Base-by-base conservation (phyloP, 1,284 basidiomycete genomes). In the Exobasidium cylindrosporum region DNA sequence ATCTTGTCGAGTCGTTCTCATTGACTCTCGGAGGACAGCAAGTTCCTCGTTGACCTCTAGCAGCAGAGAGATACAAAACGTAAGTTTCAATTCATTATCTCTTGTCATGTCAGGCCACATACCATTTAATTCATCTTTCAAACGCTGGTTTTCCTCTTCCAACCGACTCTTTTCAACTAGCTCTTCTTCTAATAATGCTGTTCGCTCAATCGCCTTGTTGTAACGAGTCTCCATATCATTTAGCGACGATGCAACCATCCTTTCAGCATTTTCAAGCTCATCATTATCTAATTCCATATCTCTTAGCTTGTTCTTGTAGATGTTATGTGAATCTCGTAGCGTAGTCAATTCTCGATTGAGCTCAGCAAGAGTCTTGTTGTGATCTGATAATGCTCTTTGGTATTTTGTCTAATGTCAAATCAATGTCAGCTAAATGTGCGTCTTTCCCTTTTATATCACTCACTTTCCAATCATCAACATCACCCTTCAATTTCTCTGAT, bases 131-230 rank as follows among this genome's bases (percentile, higher is more conserved):
- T 97, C 93, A 77, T 98, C 96, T 81, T 88, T 93, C 61, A 96
- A 81, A 47, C 96, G 85, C 81, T 98, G 96, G 57, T 85, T 87
- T 76, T 96, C 91, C 80, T 96, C 94, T 77, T 97, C 93, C 40
- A 97, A 79, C 65, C 85, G 87, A 2, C 91, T 89, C 81, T 94
- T 95, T 80, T 89, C 89, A 47, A 97, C 83, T n/a, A 98, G 83
- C 78, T 99, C 96, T 72, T 97, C 92, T 80, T 99, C 96, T 32
- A 98, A 84, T 49, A 98, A 82, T 54, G 96, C 97, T 81, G 97
- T 97, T 82, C 97, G 91, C 81, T 99, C 96, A 55, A 98, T 84
- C 0, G 90, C 89, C 63, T 88, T 86, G 68, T 92, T 88, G 82
- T 97, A 97, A 78, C 89, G 92, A 66, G 86, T 84, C 82, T 98